Percentiles rank a stretch among this genome's conserved stretches.
phyloP scores from a whole-genome alignment of 306 rosid genomes.

The Trifolium subterraneum region DNA sequence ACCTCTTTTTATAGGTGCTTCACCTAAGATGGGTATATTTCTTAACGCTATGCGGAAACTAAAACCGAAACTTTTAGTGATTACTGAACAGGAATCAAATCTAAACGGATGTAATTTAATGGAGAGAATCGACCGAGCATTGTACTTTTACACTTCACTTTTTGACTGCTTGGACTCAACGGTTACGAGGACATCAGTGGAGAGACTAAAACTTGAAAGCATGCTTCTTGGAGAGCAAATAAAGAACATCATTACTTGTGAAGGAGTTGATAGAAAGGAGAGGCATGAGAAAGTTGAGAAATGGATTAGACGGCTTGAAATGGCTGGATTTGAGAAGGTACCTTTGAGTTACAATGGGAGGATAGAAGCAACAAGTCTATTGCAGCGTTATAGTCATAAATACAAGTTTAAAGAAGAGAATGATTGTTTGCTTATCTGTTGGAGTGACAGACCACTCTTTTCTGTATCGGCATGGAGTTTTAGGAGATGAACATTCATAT shows the following conservation, averaged over 20 bases:
- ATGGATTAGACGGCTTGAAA: slow-evolving; percentile 70
- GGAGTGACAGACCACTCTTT: slow-evolving; percentile 70
- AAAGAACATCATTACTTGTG: slow-evolving; percentile 81
- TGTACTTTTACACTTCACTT: slow-evolving; percentile 69
- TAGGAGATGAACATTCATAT: slow-evolving; percentile 46
- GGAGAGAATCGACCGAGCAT: slow-evolving; percentile 70
- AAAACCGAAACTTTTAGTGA: slow-evolving; percentile 68
- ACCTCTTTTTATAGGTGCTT: slow-evolving; percentile 62
- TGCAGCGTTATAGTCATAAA: slow-evolving; percentile 57
- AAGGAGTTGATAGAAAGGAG: slow-evolving; percentile 73
- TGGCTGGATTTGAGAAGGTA: slow-evolving; percentile 66
- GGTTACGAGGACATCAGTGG: slow-evolving; percentile 57
- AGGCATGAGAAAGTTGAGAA: slow-evolving; percentile 81
- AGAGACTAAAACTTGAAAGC: slow-evolving; percentile 74
- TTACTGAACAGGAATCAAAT: slow-evolving; percentile 93
- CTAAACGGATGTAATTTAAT: slow-evolving; percentile 63
- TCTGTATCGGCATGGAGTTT: slow-evolving; percentile 74
- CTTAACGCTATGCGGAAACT: slow-evolving; percentile 58
- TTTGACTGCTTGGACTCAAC: slow-evolving; percentile 86
- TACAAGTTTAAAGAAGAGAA: slow-evolving; percentile 57
- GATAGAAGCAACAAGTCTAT: slow-evolving; percentile 55
- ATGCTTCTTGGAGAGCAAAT: slow-evolving; percentile 79
- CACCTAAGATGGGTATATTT: slow-evolving; percentile 77
- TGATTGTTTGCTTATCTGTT: slow-evolving; percentile 58
- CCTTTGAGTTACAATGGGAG: slow-evolving; percentile 61